These are phyloP conservation scores for Phycomyces blakesleeanus DNA, from an alignment of 192 early-diverging fungal genomes.

Conservation along the genomic window DNA sequence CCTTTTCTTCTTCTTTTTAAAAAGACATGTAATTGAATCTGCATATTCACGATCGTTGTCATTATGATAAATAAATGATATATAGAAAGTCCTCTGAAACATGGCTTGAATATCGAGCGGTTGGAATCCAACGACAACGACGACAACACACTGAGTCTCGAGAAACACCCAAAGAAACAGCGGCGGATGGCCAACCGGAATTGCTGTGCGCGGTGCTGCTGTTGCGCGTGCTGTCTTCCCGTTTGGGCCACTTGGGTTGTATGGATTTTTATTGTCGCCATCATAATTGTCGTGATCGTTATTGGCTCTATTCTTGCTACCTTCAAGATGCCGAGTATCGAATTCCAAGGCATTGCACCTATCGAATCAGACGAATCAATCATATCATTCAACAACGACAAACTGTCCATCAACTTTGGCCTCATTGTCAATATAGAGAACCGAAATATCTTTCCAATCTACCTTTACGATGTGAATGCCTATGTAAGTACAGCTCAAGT, in stretches of 20 bases:
- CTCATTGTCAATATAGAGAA: conserved; percentile 36
- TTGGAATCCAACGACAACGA: background rate
- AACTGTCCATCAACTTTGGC: conserved; percentile 31
- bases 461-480: conserved; percentile 40
- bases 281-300: conserved; percentile 40
- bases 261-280: conserved; percentile 27
- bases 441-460: conserved; percentile 41
- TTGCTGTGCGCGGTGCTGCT: conserved; percentile 22
- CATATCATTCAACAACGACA: conserved; percentile 23
- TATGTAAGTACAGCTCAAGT: conserved; percentile 32
- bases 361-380: conserved; percentile 6
- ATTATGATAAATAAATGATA: too few species aligned
- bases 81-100: background rate
- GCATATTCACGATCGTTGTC: background rate
- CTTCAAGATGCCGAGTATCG: conserved; percentile 41
- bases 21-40: background rate
- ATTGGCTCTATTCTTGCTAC: conserved; percentile 29
- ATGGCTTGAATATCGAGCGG: too few species aligned
- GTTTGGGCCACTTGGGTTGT: conserved; percentile 22
- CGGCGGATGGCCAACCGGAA: conserved; percentile 18
- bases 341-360: conserved; percentile 27
- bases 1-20: background rate
- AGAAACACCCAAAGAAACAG: conserved; percentile 10
- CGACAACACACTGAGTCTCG: background rate
- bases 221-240: conserved; percentile 35